Evolutionary conservation across 2,329 filamentous ascomycete genomes (phyloP), one percentile per base, ranked within the genome.

Genomic region (Colletotrichum musicola): DNA sequence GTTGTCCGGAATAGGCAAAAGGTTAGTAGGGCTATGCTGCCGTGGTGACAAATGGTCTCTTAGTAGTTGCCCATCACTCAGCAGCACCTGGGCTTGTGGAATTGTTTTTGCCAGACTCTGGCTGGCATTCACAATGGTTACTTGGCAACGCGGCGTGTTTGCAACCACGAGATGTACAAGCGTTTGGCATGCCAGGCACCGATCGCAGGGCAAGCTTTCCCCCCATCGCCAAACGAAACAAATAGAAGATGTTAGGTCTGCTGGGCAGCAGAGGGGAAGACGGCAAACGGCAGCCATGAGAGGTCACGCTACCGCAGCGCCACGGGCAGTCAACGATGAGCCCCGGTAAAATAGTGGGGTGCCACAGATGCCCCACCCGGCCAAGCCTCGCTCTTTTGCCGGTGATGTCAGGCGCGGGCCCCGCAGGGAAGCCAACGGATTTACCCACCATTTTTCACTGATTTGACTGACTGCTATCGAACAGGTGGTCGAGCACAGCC

Each of bases 401-500:
- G 55, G 62, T 66, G 66, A 69, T 69, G 66, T 69, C 55, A 69
- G 66, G 62, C 56, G 50, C 22, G 30, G 30, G 30, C 30, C 30
- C 61, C 47, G 47, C 20, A 27, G 35, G 47, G 22, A 20, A 10
- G 10, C 30, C 30, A 10, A 35, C 6, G 7, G 7, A 10, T 35
- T 35, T 9, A 35, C 30, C 9, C 9, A 30, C 27, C 27, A 30
- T 30, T 30, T 30, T 30, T 30, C 27, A 30, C 27, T 30, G 7
- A 22, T 22, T 22, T 2, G 4, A 2, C 4, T n/a, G n/a, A 4
- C 44, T 9, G 44, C 18, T n/a, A 20, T 16, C 2, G 42, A 44
- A n/a, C 30, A 35, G 30, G 30, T 35, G 30, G 50, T 42, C 47
- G 61, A 59, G 25, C 65, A 68, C 65, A 68, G 65, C 65, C 63